These are phyloP conservation scores for Phytopythium helicoides DNA, from an alignment of 352 stramenopile genomes.

Conservation along the genomic window DNA sequence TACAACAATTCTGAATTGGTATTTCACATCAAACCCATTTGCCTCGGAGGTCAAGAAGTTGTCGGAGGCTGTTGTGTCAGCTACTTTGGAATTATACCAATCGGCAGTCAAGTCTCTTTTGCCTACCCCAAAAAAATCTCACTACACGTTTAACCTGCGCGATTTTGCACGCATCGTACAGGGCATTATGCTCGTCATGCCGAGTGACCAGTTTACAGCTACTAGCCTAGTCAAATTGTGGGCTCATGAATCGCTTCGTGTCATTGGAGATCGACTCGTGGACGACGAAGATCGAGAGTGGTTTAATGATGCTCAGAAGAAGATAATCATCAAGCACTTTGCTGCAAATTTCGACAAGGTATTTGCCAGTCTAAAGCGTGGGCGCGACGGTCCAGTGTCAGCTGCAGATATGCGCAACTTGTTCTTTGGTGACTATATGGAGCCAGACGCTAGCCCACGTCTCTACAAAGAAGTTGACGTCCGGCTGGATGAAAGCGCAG, in stretches of 20 bases:
- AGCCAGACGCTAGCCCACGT: conserved; percentile 67
- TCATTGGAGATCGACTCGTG: conserved; percentile 94
- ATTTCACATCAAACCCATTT: conserved; percentile 73
- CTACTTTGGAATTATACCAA: conserved; percentile 92
- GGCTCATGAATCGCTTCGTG: conserved; percentile 92
- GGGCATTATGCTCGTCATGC: conserved; percentile 89
- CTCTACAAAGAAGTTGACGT: conserved; percentile 86
- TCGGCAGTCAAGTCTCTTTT: conserved; percentile 81
- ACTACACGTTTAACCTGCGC: conserved; percentile 96
- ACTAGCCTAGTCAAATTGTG: conserved; percentile 90
- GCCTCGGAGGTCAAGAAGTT: conserved; percentile 68
- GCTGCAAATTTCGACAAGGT: conserved; percentile 86
- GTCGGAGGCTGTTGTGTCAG: conserved; percentile 77
- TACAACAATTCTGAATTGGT: conserved; percentile 88
- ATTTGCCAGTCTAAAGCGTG: conserved; percentile 77
- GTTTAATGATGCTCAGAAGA: conserved; percentile 90
- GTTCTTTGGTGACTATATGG: conserved; percentile 93
- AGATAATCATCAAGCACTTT: conserved; percentile 89
- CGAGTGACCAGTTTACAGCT: conserved; percentile 79
- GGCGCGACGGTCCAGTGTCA: conserved; percentile 66
- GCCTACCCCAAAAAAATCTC: conserved; percentile 92
- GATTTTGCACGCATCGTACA: conserved; percentile 94
- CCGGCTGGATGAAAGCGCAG: conserved; percentile 30
- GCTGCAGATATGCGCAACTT: conserved; percentile 86
- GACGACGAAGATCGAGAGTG: conserved; percentile 91